Conservation (phyloP, 176 grass and related monocot genomes). For the Eremochloa ophiuroides region DNA sequence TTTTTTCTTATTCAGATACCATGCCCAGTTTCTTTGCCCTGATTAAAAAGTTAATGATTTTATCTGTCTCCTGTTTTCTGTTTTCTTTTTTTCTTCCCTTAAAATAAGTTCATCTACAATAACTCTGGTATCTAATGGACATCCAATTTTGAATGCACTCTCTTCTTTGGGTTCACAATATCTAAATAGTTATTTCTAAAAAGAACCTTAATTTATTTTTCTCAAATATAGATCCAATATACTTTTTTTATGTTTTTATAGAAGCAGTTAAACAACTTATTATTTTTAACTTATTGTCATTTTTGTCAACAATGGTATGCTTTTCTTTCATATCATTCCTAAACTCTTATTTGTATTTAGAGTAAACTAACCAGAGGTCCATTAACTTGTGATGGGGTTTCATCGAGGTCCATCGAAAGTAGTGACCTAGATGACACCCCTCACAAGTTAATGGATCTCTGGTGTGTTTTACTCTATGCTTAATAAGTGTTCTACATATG, state of each 20-base stretch:
- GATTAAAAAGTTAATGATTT: background rate
- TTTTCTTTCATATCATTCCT: slow-evolving; percentile 19
- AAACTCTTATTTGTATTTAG: background rate
- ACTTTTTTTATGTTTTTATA: background rate
- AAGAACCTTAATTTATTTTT: background rate
- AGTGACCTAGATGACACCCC: too few relatives aligned
- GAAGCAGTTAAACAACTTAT: background rate
- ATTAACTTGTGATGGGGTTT: background rate
- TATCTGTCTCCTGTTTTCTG: background rate
- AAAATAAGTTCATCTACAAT: background rate
- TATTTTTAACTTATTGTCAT: background rate
- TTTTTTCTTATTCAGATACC: background rate
- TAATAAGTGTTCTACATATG: background rate
- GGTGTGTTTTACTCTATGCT: background rate
- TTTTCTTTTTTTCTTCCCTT: background rate
- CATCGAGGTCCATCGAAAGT: background rate
- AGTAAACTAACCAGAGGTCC: background rate
- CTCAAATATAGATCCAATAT: background rate
- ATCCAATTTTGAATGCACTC: background rate
- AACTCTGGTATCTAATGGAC: background rate
- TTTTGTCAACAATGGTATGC: background rate
- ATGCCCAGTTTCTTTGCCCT: background rate
- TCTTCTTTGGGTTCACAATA: background rate
- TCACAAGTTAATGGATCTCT: background rate
- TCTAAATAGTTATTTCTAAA: background rate